A percentile compares a stretch with the other conserved stretches of the same genome.
phyloP scores from a whole-genome alignment of 352 stramenopile species.

The Pythium guiyangense region DNA sequence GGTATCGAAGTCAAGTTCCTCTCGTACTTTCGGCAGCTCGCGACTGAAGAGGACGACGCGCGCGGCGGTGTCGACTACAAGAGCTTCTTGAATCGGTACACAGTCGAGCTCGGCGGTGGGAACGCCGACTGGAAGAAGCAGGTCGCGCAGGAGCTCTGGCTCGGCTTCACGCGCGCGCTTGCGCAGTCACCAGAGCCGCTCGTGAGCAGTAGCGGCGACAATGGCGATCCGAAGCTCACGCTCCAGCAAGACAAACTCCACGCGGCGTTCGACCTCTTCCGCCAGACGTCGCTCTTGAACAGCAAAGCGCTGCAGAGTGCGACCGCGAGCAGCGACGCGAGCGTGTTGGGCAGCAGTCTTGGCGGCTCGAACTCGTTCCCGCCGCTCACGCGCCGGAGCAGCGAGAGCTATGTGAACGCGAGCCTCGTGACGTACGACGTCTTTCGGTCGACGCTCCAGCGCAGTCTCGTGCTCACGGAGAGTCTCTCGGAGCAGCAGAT shows the following conservation, averaged over 20 bases:
- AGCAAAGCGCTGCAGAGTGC: neutral
- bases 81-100: slow-evolving; percentile 73
- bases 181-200: slow-evolving; percentile 11
- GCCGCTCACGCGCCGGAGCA: slow-evolving; percentile 32
- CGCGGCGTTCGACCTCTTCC: slow-evolving; percentile 70
- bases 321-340: neutral
- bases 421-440: slow-evolving; percentile 72
- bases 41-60: slow-evolving; percentile 31
- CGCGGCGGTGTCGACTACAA: slow-evolving; percentile 55
- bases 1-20: slow-evolving; percentile 62
- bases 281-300: slow-evolving; percentile 8
- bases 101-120: slow-evolving; percentile 48
- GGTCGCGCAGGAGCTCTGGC: slow-evolving; percentile 66
- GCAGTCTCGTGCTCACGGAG: slow-evolving; percentile 42
- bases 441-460: slow-evolving; percentile 69
- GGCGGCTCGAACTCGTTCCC: too few species aligned
- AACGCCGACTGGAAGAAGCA: slow-evolving; percentile 67
- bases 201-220: slow-evolving; percentile 11
- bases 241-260: slow-evolving; percentile 56
- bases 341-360: too few species aligned
- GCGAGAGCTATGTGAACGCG: slow-evolving; percentile 47
- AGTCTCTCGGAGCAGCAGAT: slow-evolving; percentile 88
- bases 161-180: slow-evolving; percentile 59
- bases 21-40: slow-evolving; percentile 66
- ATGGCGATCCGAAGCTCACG: slow-evolving; percentile 42